phyloP scores from a whole-genome alignment of 2,329 filamentous ascomycete genomes.

The Fusarium hainanense region DNA sequence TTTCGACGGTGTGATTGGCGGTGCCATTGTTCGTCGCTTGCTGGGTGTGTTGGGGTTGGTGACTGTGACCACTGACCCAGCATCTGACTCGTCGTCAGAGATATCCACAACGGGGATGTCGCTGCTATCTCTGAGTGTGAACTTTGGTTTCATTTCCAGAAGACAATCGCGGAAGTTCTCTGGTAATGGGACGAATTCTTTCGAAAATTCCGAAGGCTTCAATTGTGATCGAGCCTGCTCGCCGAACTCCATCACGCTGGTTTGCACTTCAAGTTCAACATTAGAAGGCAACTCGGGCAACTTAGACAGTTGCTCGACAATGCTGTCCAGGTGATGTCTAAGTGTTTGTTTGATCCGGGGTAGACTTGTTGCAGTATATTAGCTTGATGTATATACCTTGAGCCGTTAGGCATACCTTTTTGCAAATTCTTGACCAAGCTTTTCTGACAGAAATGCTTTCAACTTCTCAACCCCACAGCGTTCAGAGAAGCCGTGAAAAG shows the following conservation, averaged over 20 bases:
- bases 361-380: slow-evolving; percentile 52
- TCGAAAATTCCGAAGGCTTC: slow-evolving; percentile 55
- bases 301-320: slow-evolving; percentile 64
- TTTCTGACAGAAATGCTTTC: slow-evolving; percentile 63
- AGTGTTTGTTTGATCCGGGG: slow-evolving; percentile 66
- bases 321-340: slow-evolving; percentile 58
- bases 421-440: slow-evolving; percentile 65
- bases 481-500: slow-evolving; percentile 60
- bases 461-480: slow-evolving; percentile 66
- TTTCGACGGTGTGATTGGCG: slow-evolving; percentile 51
- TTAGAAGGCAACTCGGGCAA: slow-evolving; percentile 77
- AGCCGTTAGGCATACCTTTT: slow-evolving; percentile 54
- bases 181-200: slow-evolving; percentile 59
- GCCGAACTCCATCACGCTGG: slow-evolving; percentile 68
- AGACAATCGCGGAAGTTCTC: slow-evolving; percentile 63
- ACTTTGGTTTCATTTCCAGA: slow-evolving; percentile 59
- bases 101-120: slow-evolving; percentile 54
- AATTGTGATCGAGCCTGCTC: slow-evolving; percentile 63
- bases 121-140: slow-evolving; percentile 55
- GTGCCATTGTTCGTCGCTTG: slow-evolving; percentile 47
- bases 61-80: slow-evolving; percentile 40
- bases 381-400: slow-evolving; percentile 1
- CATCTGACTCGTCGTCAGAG: slow-evolving; percentile 54
- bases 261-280: slow-evolving; percentile 72
- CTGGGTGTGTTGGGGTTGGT: slow-evolving; percentile 42